Base-by-base conservation (phyloP, 345 rosid species). In the Angophora floribunda region DNA sequence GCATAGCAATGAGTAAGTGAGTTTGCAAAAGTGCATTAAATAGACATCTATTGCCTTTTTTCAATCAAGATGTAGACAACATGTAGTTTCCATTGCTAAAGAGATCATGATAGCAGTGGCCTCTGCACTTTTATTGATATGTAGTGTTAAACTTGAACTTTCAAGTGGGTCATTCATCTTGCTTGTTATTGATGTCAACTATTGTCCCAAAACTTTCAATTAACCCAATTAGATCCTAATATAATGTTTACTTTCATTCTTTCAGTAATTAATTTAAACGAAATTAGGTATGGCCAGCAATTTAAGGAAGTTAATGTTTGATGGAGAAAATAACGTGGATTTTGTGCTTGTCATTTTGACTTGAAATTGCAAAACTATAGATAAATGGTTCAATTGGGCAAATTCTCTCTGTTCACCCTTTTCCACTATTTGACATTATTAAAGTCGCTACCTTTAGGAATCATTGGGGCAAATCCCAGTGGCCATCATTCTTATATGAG, bases 401-500 rank as follows among this genome's bases (percentile, higher is more conserved):
- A 55, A 21, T 55, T 28, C 0, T 28, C 0, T 55, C 2, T 12
- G 2, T 22, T 55, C 1, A 55, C 0, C 61, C 28, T 55, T 55
- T 55, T 55, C 61, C 0, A 55, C 61, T 22, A 0, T 28, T 55
- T 55, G 61, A 55, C 61, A 55, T 55, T 55, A 55, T 55, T 55
- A 55, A 55, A 55, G 61, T 22, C 28, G 0, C 61, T 55, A 55
- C 61, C 22, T 55, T 55, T 55, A 55, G 41, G 41, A 36, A 36
- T 4, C 41, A 36, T 36, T 36, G 41, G 41, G 41, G 4, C 41
- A 36, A 36, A 36, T 36, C 41, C 41, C 4, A 36, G 41, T 36
- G 41, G 41, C 4, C 41, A 36, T 36, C 41, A 36, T 36, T 36
- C 41, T 36, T 36, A 36, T 4, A 36, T 36, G 41, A 36, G 41